Evolutionary conservation across 2,329 filamentous ascomycete species (phyloP), one percentile per base, ranked within the genome.

Genomic region (Amauroascus verrucosus): DNA sequence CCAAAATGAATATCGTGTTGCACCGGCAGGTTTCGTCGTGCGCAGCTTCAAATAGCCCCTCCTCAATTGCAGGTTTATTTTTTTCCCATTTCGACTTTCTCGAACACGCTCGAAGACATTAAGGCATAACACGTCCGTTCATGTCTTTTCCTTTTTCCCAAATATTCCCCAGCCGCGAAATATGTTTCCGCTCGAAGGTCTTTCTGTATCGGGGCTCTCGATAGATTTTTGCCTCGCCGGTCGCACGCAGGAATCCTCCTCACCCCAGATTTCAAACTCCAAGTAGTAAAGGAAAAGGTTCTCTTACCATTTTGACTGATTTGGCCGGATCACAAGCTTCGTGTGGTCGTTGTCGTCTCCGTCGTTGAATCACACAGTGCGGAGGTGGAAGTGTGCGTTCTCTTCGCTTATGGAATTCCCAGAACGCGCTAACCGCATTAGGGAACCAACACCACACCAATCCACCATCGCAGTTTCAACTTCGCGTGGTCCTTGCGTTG

Each of bases 281-380:
- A 59, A 59, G 20, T 54, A 43, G 54, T 47, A 49, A 59, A 59
- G 52, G 40, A 54, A 46, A 58, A 54, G 54, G 51, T 44, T 37
- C 26, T 58, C 70, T 72, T 72, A 72, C 70, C 70, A 72, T 72
- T 71, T 72, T 72, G 70, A 71, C 70, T 70, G 69, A 68, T 61
- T 71, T 53, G 67, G 65, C 69, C 70, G 69, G 70, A 65, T 70
- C 66, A 65, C 65, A 65, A 64, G 63, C 46, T 56, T 26, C 40
- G 52, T 50, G 61, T 61, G 33, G 58, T 59, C 58, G 58, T 51
- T 58, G 56, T 54, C 55, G 56, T 58, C 53, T 63, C 66, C 66
- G 67, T 71, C 67, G 69, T 66, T 68, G 63, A 61, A 47, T 64
- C 65, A 64, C 64, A 66, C 64, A 63, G 64, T 69, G 63, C 60